These are phyloP conservation scores for Pichia sp. DNA, from an alignment of 1,139 yeast genomes.

Conservation along the genomic window DNA sequence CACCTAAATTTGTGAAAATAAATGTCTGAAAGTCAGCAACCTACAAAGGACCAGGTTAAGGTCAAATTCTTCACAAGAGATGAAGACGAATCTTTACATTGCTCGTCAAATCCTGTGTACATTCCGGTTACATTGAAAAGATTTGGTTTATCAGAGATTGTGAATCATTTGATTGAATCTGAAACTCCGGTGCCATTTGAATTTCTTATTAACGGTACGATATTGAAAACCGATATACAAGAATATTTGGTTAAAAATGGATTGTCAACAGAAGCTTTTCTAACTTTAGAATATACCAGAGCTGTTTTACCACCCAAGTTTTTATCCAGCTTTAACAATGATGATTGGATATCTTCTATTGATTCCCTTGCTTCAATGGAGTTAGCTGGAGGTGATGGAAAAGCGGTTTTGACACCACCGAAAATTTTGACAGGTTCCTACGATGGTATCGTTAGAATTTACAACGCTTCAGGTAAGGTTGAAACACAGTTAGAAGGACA, in stretches of 20 bases:
- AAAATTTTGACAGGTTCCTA: slow-evolving; percentile 82
- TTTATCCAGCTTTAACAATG: slow-evolving; percentile 80
- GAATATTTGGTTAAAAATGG: slow-evolving; percentile 74
- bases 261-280: slow-evolving; percentile 71
- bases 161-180: slow-evolving; percentile 67
- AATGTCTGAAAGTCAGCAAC: slow-evolving; percentile 9
- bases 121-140: slow-evolving; percentile 84
- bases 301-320: slow-evolving; percentile 91
- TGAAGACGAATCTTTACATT: slow-evolving; percentile 61
- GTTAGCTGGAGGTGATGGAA: slow-evolving; percentile 22
- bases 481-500: slow-evolving; percentile 83
- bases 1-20: too few relatives aligned
- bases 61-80: slow-evolving; percentile 83
- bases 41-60: slow-evolving; percentile 44
- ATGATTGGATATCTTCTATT: slow-evolving; percentile 91
- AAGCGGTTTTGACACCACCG: slow-evolving; percentile 32
- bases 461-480: slow-evolving; percentile 78
- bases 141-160: slow-evolving; percentile 90
- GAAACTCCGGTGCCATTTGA: slow-evolving; percentile 81
- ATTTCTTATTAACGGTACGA: slow-evolving; percentile 77
- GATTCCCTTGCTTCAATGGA: slow-evolving; percentile 37
- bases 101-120: slow-evolving; percentile 76
- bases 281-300: slow-evolving; percentile 82
- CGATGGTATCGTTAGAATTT: slow-evolving; percentile 89
- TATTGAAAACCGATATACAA: slow-evolving; percentile 69